phyloP scores from a whole-genome alignment of 148 eudicot species.

The Vaccinium corymbosum region DNA sequence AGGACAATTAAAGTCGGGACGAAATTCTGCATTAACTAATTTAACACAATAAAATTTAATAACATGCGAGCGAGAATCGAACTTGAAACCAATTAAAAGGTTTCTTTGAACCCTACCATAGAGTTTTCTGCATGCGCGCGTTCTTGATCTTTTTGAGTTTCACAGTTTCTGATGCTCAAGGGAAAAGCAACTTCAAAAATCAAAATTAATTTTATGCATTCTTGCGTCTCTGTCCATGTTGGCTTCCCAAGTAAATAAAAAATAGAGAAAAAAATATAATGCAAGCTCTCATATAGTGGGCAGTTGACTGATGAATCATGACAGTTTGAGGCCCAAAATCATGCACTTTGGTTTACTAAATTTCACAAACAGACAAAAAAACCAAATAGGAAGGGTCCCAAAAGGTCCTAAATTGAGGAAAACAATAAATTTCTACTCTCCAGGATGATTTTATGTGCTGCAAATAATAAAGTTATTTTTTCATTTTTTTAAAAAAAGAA shows the following conservation, averaged over 20 bases:
- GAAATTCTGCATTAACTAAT: no score
- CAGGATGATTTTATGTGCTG: constrained; percentile 7
- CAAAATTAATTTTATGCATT: background rate
- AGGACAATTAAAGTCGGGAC: no score
- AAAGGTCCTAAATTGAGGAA: constrained; percentile 4
- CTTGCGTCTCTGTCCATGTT: background rate
- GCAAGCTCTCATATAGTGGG: background rate
- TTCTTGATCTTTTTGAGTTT: background rate
- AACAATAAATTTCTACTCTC: constrained; percentile 2
- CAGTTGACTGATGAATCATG: background rate
- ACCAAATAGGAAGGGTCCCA: constrained; percentile 16
- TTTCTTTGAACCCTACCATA: no score
- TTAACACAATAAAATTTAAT: no score
- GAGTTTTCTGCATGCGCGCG: no score
- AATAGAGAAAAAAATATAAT: background rate
- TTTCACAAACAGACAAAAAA: constrained; percentile 16
- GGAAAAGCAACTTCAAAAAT: background rate
- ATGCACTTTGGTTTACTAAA: background rate
- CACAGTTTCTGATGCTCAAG: background rate
- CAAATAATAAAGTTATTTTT: background rate
- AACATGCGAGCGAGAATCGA: no score
- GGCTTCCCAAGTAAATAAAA: background rate
- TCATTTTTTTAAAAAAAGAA: no score
- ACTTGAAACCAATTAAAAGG: no score
- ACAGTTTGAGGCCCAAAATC: background rate